phyloP scores from a whole-genome alignment of 2,329 filamentous ascomycete genomes.

The Exophiala alcalophila region DNA sequence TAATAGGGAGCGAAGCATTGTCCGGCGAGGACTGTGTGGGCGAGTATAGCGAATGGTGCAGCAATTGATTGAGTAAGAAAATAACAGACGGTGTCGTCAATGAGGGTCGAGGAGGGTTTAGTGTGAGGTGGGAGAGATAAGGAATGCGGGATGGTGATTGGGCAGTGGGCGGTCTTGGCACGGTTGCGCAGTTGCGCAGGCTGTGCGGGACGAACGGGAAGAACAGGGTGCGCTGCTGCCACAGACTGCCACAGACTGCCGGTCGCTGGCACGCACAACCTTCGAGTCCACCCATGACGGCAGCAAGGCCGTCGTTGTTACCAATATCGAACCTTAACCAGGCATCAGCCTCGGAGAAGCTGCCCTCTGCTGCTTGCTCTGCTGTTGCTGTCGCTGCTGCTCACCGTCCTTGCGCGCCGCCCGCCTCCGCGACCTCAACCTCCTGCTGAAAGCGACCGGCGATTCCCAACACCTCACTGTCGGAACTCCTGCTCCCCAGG shows the following conservation, averaged over 20 bases:
- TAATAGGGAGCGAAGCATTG: constrained; percentile 9
- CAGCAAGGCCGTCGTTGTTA: too few relatives aligned
- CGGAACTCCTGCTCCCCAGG: constrained; percentile 41
- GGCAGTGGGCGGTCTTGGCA: background rate
- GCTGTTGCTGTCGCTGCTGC: too few relatives aligned
- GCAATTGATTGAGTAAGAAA: constrained; percentile 30
- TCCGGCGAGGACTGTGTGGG: background rate
- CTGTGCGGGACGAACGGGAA: background rate
- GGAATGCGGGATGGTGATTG: constrained; percentile 12
- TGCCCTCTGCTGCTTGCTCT: too few relatives aligned
- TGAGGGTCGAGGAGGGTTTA: constrained; percentile 9
- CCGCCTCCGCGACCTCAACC: too few relatives aligned
- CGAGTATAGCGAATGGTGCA: constrained; percentile 17
- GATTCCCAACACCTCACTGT: constrained; percentile 48
- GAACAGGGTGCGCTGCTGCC: too few relatives aligned
- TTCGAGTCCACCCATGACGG: too few relatives aligned
- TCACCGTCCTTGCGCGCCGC: too few relatives aligned
- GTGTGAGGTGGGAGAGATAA: constrained; percentile 22
- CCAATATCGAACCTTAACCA: too few relatives aligned
- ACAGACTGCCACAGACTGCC: too few relatives aligned
- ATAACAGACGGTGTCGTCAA: constrained; percentile 14
- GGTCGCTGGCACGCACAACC: background rate
- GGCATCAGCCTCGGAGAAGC: too few relatives aligned
- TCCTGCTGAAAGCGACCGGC: constrained; percentile 42
- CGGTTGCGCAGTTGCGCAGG: too few relatives aligned